Percentiles rank a stretch among this genome's conserved stretches.
Evolutionary conservation across 192 early-diverging fungal species (phyloP).

Genomic region (Coemansia sp.): DNA sequence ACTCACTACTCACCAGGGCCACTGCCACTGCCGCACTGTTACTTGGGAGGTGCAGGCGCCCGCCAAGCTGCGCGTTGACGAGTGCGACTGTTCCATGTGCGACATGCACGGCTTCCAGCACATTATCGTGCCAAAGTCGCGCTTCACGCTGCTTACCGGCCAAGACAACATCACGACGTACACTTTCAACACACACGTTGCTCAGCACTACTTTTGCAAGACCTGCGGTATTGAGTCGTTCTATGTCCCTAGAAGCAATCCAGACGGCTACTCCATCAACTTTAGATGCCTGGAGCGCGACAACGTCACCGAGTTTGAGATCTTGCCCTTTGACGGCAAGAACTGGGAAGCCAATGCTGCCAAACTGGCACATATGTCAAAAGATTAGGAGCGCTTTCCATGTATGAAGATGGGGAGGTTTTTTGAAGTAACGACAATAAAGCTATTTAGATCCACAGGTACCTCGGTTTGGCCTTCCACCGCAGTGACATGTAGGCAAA

Average conservation of each 20-base stretch:
- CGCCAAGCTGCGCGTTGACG: conserved; percentile 23
- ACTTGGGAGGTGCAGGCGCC: conserved; percentile 45
- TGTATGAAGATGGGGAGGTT: not conserved
- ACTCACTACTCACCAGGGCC: conserved; percentile 25
- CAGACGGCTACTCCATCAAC: conserved; percentile 52
- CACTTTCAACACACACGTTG: conserved; percentile 54
- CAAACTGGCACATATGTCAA: conserved; percentile 28
- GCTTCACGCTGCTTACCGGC: conserved; percentile 32
- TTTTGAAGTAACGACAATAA: not conserved
- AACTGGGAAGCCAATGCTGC: conserved; percentile 47
- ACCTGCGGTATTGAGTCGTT: conserved; percentile 51
- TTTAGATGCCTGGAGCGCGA: conserved; percentile 39
- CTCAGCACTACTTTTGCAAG: conserved; percentile 55
- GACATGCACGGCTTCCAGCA: conserved; percentile 43
- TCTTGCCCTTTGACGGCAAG: conserved; percentile 37
- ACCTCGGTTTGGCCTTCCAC: conserved; percentile 51
- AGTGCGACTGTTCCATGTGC: conserved; percentile 51
- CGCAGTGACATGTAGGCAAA: conserved; percentile 48
- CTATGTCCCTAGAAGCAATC: conserved; percentile 55
- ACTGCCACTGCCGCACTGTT: conserved; percentile 44
- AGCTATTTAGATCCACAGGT: conserved; percentile 36
- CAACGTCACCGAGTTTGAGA: conserved; percentile 21
- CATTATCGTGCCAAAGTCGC: conserved; percentile 34
- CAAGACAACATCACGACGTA: conserved; percentile 45
- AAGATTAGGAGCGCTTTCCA: conserved; percentile 15